phyloP scores from a whole-genome alignment of 345 rosid species.

The Populus simonii region DNA sequence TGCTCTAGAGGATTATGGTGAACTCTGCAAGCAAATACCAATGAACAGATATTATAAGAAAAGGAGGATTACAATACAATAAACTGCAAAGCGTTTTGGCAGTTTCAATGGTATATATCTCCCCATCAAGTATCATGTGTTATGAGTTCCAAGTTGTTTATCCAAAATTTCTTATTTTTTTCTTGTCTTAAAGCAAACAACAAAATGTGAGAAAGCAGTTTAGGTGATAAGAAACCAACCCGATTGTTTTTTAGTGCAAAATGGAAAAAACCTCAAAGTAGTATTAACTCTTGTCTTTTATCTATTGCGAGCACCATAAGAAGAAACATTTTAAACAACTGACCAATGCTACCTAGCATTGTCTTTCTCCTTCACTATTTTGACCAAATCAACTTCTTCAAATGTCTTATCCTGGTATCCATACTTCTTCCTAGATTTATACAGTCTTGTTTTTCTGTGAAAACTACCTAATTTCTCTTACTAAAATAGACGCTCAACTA shows the following conservation, averaged over 20 bases:
- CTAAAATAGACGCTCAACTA: neutral
- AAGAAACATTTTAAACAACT: neutral
- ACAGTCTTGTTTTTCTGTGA: neutral
- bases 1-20: conserved; percentile 35
- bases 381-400: neutral
- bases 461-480: neutral
- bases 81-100: neutral
- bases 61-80: too few relatives aligned
- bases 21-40: conserved; percentile 25
- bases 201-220: neutral
- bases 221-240: neutral
- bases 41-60: neutral
- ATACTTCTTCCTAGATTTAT: neutral
- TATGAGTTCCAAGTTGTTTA: neutral
- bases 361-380: neutral
- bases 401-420: neutral
- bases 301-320: neutral
- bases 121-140: neutral
- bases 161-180: neutral
- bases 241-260: neutral
- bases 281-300: neutral
- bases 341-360: neutral
- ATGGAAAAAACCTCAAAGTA: neutral
- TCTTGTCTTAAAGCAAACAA: neutral
- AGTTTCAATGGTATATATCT: neutral